phyloP scores from a whole-genome alignment of 768 basidiomycete genomes.

The Phlebiopsis gigantea region DNA sequence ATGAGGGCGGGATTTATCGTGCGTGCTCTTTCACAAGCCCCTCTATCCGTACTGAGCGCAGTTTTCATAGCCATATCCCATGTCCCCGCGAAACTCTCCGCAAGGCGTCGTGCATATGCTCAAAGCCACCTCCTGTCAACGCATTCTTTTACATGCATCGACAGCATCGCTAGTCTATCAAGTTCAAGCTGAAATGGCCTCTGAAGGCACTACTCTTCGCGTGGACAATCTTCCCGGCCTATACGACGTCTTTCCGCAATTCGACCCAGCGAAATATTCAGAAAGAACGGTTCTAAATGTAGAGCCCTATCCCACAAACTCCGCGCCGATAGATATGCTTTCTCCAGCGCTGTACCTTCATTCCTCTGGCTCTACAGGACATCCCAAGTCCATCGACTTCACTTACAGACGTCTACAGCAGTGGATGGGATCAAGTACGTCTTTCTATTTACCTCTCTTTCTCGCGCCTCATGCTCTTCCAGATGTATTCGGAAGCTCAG shows the following conservation, averaged over 20 bases:
- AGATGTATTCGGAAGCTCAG: conserved; percentile 10
- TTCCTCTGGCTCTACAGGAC: conserved; percentile 46
- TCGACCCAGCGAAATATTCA: too few relatives aligned
- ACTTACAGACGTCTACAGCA: conserved; percentile 9
- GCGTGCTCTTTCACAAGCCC: background rate
- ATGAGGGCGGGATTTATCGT: conserved; percentile 11
- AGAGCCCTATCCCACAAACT: conserved; percentile 1
- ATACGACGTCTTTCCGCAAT: conserved; percentile 14
- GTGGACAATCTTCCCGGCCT: conserved; percentile 17
- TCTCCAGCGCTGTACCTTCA: conserved; percentile 33
- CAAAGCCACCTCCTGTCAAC: conserved; percentile 32
- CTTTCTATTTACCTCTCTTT: background rate
- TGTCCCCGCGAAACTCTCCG: conserved; percentile 33
- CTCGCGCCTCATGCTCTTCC: conserved; percentile 6
- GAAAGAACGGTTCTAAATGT: too few relatives aligned
- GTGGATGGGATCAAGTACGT: conserved; percentile 3
- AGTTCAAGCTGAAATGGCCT: conserved; percentile 21
- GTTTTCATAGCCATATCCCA: conserved; percentile 26
- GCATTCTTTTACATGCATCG: conserved; percentile 30
- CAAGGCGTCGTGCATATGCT: conserved; percentile 32
- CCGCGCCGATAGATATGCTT: background rate
- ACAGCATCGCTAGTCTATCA: conserved; percentile 27
- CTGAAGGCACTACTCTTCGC: background rate
- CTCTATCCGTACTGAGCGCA: background rate
- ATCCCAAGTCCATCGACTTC: conserved; percentile 35